Evolutionary conservation across 108 stramenopile species (phyloP), one percentile per base, ranked within the genome.

Genomic region (Bacterosira constricta): DNA sequence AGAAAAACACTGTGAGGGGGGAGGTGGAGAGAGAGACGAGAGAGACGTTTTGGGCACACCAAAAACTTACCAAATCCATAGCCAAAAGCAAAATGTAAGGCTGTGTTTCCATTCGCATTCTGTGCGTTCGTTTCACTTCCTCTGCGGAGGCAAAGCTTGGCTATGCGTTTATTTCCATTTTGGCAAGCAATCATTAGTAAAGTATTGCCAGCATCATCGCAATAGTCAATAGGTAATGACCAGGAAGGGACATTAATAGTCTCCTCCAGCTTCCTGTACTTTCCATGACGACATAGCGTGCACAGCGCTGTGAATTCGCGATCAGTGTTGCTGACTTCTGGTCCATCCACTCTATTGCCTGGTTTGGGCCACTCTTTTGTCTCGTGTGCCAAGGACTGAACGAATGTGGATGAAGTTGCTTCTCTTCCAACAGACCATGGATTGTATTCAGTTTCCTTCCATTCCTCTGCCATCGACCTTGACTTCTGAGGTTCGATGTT

Each of bases 151-250:
- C 82, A 77, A 26, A 92, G 82, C 70, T 92, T 90, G 60, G 63
- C 78, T 38, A 92, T 83, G 21, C 88, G 47, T 77, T 85, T 81
- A 69, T 85, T 89, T 39, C 88, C 89, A 58, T 90, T 88, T 64
- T 92, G 84, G 41, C 65, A 81, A 2, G 87, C 86, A 17, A 88
- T 53, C 41, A 79, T 75, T 6, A 92, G 75, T 9, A 92, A 72
- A 5, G 87, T 80, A 55, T 85, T 81, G 10, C 91, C 91, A 37
- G 45, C 26, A 18, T 88, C 84, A 80, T 90, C 86, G 60, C 25
- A 41, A 78, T 87, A 89, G 77, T 89, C 86, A 35, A 89, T 89
- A 7, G 86, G 85, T 36, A 89, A 53, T 21, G 62, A 37, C 84
- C 84, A 89, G 58, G 85, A 85, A 27, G 79, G 69, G 64, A 79